These are phyloP conservation scores for Aureobasidium zeae DNA, from an alignment of 2,329 filamentous ascomycete species.

Conservation along the genomic window DNA sequence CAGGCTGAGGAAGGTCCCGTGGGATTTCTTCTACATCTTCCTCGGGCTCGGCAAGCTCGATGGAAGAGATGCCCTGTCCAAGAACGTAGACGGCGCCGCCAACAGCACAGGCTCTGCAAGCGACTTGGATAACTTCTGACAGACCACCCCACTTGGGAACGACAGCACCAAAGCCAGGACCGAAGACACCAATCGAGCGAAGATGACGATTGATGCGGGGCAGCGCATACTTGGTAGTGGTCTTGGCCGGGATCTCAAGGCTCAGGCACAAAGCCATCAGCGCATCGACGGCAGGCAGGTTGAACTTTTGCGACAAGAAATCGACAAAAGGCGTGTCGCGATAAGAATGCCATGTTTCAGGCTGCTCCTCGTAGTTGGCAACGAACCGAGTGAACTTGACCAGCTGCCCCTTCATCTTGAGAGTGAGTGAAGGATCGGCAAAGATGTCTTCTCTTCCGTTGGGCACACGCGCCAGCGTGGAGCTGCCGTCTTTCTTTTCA, in stretches of 20 bases:
- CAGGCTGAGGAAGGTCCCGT: conserved; percentile 3
- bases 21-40: conserved; percentile 14
- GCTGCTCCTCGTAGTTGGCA: conserved; percentile 56
- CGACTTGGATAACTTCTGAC: conserved; percentile 83
- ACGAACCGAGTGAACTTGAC: conserved; percentile 95
- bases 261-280: conserved; percentile 66
- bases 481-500: conserved; percentile 23
- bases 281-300: conserved; percentile 56
- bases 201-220: conserved; percentile 69
- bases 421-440: conserved; percentile 62
- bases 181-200: conserved; percentile 77
- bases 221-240: conserved; percentile 59
- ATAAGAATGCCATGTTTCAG: conserved; percentile 49
- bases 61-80: conserved; percentile 51
- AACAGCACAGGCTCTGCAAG: conserved; percentile 81
- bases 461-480: conserved; percentile 60
- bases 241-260: conserved; percentile 45
- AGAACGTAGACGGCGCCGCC: conserved; percentile 87
- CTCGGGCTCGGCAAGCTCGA: conserved; percentile 25
- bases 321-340: conserved; percentile 46
- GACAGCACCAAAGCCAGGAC: conserved; percentile 79
- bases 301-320: conserved; percentile 49
- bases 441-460: conserved; percentile 90
- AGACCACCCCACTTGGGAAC: conserved; percentile 88
- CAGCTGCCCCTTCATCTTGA: conserved; percentile 71